phyloP scores from a whole-genome alignment of 768 basidiomycete genomes.

The Tylopilus subfusipes region DNA sequence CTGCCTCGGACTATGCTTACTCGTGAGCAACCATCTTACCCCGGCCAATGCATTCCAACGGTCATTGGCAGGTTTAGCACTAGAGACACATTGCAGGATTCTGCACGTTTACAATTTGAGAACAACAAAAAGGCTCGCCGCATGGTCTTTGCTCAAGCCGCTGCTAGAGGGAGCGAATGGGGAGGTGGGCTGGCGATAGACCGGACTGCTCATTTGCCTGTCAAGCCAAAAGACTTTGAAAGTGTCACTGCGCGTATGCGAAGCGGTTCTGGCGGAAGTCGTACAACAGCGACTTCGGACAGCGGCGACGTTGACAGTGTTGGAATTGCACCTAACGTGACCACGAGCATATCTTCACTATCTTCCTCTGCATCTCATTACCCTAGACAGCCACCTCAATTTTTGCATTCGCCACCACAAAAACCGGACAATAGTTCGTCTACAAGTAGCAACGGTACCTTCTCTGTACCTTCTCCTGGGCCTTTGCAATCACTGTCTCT shows the following conservation, averaged over 20 bases:
- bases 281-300: constrained; percentile 72
- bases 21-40: constrained; percentile 15
- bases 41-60: constrained; percentile 1
- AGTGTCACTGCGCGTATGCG: constrained; percentile 55
- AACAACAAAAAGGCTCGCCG: constrained; percentile 73
- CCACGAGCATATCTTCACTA: constrained; percentile 50
- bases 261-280: constrained; percentile 78
- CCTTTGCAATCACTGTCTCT: constrained; percentile 35
- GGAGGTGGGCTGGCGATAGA: constrained; percentile 39
- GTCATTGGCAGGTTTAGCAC: constrained; percentile 56
- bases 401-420: constrained; percentile 44
- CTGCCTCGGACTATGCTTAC: constrained; percentile 90
- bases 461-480: constrained; percentile 36
- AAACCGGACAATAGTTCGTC: constrained; percentile 29
- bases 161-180: constrained; percentile 63
- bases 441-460: constrained; percentile 37
- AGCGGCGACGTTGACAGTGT: constrained; percentile 59
- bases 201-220: constrained; percentile 45
- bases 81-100: constrained; percentile 73
- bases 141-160: constrained; percentile 69
- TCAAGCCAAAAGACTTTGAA: constrained; percentile 41
- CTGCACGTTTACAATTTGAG: constrained; percentile 76
- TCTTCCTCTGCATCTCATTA: constrained; percentile 65
- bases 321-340: constrained; percentile 38
- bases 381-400: constrained; percentile 32